Evolutionary conservation across 2,329 filamentous ascomycete species (phyloP).

Genomic region (Penicillium sp.): DNA sequence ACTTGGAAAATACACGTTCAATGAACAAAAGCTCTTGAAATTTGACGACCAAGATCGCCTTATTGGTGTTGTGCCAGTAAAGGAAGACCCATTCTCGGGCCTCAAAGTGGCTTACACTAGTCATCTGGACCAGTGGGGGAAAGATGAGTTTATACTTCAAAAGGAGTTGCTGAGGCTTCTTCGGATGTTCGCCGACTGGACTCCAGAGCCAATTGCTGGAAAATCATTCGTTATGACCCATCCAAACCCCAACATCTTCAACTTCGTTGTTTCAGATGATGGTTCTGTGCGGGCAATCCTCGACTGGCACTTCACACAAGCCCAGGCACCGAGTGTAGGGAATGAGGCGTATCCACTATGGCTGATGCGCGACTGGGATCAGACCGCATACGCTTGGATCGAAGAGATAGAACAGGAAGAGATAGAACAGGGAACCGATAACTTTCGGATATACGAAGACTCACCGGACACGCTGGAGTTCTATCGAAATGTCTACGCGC

Average conservation of each 20-base stretch:
- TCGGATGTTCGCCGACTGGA: slow-evolving; percentile 1
- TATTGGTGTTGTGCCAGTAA: background rate
- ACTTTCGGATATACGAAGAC: background rate
- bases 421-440: no score
- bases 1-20: background rate
- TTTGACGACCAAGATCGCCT: background rate
- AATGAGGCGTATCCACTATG: background rate
- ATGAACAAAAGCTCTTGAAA: background rate
- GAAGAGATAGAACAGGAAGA: background rate
- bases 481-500: background rate
- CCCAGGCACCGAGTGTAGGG: background rate
- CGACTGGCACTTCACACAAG: background rate
- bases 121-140: background rate
- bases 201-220: background rate
- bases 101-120: background rate
- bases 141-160: background rate
- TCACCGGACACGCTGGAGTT: background rate
- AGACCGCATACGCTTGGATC: background rate
- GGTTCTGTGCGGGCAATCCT: background rate
- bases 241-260: background rate
- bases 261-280: background rate
- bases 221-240: background rate
- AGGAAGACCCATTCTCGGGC: background rate
- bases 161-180: background rate
- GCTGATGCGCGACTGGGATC: background rate